Evolutionary conservation across 2,329 filamentous ascomycete genomes (phyloP).

Genomic region (Fusarium camptoceras): DNA sequence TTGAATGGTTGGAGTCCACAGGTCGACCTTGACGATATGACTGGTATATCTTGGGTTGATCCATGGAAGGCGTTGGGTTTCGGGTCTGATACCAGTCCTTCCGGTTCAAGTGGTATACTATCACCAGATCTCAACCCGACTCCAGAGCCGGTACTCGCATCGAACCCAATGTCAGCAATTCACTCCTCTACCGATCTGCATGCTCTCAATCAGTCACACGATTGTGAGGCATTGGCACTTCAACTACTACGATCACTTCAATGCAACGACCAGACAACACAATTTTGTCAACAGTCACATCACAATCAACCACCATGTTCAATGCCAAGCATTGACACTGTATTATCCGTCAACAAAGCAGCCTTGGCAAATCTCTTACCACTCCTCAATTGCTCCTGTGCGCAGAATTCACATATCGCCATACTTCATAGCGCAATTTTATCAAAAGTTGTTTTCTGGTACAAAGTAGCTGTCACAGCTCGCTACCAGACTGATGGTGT

Average conservation of each 20-base stretch:
- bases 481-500: not conserved
- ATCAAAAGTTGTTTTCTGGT: slow-evolving; percentile 32
- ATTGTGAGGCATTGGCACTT: slow-evolving; percentile 25
- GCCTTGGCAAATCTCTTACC: slow-evolving; percentile 12
- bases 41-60: slow-evolving; percentile 17
- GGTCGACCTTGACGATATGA: slow-evolving; percentile 19
- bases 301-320: not conserved
- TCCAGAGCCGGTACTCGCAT: not conserved
- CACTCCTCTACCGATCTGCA: not conserved
- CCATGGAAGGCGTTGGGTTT: slow-evolving; percentile 6
- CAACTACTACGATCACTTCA: slow-evolving; percentile 15
- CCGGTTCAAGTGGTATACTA: slow-evolving; percentile 7
- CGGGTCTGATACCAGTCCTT: slow-evolving; percentile 8
- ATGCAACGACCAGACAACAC: slow-evolving; percentile 8
- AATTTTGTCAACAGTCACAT: not conserved
- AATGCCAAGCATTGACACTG: slow-evolving; percentile 27
- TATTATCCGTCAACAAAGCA: slow-evolving; percentile 23
- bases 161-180: not conserved
- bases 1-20: slow-evolving; percentile 23
- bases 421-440: slow-evolving; percentile 31
- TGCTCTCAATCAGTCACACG: not conserved
- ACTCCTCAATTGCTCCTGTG: slow-evolving; percentile 18
- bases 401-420: slow-evolving; percentile 4
- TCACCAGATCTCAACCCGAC: slow-evolving; percentile 4
- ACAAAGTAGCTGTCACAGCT: slow-evolving; percentile 10